Percentiles rank a stretch among this genome's conserved stretches.
Evolutionary conservation across 768 basidiomycete species (phyloP).

Genomic region (Leccinum arenicola): DNA sequence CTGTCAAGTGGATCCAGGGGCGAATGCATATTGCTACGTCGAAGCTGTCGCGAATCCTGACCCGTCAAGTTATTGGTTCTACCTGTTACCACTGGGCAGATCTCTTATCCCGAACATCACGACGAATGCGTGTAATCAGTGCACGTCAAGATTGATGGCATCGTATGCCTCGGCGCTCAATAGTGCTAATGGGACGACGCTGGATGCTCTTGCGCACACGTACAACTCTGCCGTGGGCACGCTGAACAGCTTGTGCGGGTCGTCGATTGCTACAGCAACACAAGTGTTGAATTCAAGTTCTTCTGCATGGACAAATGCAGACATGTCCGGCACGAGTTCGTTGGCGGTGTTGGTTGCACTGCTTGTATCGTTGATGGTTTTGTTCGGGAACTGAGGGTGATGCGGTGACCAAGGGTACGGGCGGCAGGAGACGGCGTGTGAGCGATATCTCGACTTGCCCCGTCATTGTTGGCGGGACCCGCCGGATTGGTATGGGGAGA

Average conservation of each 20-base stretch:
- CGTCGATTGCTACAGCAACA: slow-evolving; percentile 37
- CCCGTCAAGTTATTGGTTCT: slow-evolving; percentile 71
- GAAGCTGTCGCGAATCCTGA: slow-evolving; percentile 55
- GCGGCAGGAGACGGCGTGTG: not conserved
- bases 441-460: not conserved
- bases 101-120: slow-evolving; percentile 45
- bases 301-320: slow-evolving; percentile 9
- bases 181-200: slow-evolving; percentile 30
- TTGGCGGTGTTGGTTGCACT: slow-evolving; percentile 7
- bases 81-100: slow-evolving; percentile 61
- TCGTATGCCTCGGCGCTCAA: slow-evolving; percentile 47
- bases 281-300: slow-evolving; percentile 14
- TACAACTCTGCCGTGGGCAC: slow-evolving; percentile 48
- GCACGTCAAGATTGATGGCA: slow-evolving; percentile 58
- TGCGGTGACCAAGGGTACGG: not conserved
- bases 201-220: slow-evolving; percentile 42
- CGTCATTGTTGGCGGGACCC: not conserved
- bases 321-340: slow-evolving; percentile 3
- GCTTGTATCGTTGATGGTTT: slow-evolving; percentile 12
- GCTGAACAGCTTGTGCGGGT: slow-evolving; percentile 50
- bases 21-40: slow-evolving; percentile 72
- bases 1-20: slow-evolving; percentile 55
- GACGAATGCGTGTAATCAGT: slow-evolving; percentile 57
- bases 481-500: not conserved
- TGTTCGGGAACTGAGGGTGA: slow-evolving; percentile 13